Base-by-base conservation (phyloP, 2,329 filamentous ascomycete genomes). In the Colletotrichum costaricense region DNA sequence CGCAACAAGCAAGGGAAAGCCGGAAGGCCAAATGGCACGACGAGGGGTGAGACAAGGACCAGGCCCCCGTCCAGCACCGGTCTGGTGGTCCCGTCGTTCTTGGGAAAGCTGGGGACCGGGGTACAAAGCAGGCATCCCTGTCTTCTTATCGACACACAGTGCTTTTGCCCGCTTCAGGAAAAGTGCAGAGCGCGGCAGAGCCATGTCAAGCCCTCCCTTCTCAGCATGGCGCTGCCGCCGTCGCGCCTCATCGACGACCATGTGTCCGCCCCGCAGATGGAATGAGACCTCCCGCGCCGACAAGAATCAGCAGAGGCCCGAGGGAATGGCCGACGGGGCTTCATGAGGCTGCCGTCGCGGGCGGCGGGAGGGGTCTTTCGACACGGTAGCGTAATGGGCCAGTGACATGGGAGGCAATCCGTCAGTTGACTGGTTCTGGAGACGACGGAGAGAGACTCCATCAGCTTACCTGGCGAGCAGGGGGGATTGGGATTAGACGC, bases 1-100 rank as follows among this genome's bases (percentile, higher is more conserved):
- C 60, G 73, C 73, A 74, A 64, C 54, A 69, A 74, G 56, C 59
- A 73, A 73, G 73, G 73, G 70, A 73, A 70, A 38, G 56, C 69
- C 69, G 30, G 73, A 33, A n/a, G 63, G 72, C 57, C 71, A 63
- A 73, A 67, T 70, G 67, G 62, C 67, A 73, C 55, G 67, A 66
- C 49, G 56, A 62, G 65, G 60, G 35, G 64, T 66, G 49, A 73
- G 73, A 73, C 73, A 74, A 62, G 70, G 69, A 70, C 65, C 70
- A 63, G 58, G 65, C 14, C 66, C 30, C 59, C 65, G 69, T 60
- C 64, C 63, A 68, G 69, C 63, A 63, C 63, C 72, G 71, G 71
- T 58, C 67, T 72, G 56, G 56, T 60, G 66, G 67, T 67, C 67
- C 67, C 59, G n/a, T 59, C 68, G 38, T 67, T 74, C 63, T 67